Evolutionary conservation across 257 asterid species (phyloP), one percentile per base, ranked within the genome.

Genomic region (Solanum medicagineum): DNA sequence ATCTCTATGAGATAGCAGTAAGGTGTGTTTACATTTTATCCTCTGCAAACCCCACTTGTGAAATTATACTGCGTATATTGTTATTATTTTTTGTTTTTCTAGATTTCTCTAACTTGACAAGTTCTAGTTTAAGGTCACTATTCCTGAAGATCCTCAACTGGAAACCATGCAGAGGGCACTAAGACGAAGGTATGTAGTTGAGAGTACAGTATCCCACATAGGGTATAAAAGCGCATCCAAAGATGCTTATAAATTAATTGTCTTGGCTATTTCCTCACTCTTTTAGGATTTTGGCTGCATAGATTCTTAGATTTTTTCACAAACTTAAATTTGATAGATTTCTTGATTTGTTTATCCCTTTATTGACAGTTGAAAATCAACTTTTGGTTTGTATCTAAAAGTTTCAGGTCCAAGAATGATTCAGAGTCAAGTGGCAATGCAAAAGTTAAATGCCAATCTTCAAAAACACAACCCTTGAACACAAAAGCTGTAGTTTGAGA

Each of bases 61-160:
- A 24, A 14, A 57, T 57, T 57, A 13, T 13, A 57, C 6, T 0
- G 29, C 7, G 1, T 59, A 9, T 20, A 26, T 59, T 57, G 3
- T 8, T 57, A 29, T 17, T 56, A 20, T 29, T 29, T 29, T 29
- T 29, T 29, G 3, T 2, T 32, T 32, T 32, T 32, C 36, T 32
- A 3, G 36, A 32, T 32, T 54, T 81, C 86, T 85, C 81, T 86
- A 54, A 65, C 81, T 29, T 77, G 13, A 51, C n/a, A 53, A 56
- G 26, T 87, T 83, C 75, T 59, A 60, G 80, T 29, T 60, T 45
- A 92, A 94, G 94, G 93, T 91, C 65, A 95, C 98, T 22, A 70
- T 93, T 87, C 97, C 98, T 54, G 93, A 85, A 91, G 97, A 93
- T 85, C 98, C 98, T 0, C 95, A 89, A 85, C 89, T 94, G 87